These are phyloP conservation scores for Lactifluus pinguis DNA, from an alignment of 768 basidiomycete genomes.

Conservation along the genomic window DNA sequence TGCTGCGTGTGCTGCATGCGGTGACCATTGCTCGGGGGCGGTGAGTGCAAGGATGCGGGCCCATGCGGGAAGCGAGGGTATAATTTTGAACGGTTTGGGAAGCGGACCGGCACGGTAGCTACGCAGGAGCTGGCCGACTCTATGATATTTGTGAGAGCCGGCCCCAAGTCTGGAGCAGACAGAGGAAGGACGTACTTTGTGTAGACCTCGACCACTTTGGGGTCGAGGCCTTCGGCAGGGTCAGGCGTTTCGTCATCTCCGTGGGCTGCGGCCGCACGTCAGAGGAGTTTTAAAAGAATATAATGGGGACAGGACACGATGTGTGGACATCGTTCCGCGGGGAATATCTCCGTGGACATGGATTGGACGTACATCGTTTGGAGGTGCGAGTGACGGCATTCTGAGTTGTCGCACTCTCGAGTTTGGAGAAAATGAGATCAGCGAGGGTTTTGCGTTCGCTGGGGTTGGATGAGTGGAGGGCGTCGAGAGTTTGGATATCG, in stretches of 20 bases:
- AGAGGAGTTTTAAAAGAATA: conserved; percentile 5
- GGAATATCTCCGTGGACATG: background rate
- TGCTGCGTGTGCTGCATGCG: conserved; percentile 89
- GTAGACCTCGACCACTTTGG: conserved; percentile 88
- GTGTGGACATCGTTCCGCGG: background rate
- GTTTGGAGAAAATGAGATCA: conserved; percentile 93
- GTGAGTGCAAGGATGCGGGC: conserved; percentile 92
- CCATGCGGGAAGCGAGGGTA: conserved; percentile 93
- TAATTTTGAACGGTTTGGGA: conserved; percentile 96
- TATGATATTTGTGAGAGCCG: conserved; percentile 25
- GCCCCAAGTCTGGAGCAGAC: background rate
- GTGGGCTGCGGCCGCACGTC: conserved; percentile 27
- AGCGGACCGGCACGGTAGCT: conserved; percentile 91
- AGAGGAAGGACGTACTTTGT: conserved; percentile 58
- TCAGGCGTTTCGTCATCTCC: conserved; percentile 46
- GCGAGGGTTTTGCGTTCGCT: conserved; percentile 81
- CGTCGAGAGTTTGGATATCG: conserved; percentile 81
- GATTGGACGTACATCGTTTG: conserved; percentile 36
- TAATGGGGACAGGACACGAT: background rate
- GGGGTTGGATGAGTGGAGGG: conserved; percentile 65
- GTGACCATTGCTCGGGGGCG: conserved; percentile 87
- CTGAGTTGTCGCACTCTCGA: conserved; percentile 52
- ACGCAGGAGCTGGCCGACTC: conserved; percentile 76
- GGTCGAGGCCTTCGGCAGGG: conserved; percentile 82
- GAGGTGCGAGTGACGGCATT: conserved; percentile 51